A percentile compares a stretch with the other conserved stretches of the same genome.
These are phyloP conservation scores for Ganoderma sp. DNA, from an alignment of 1,284 basidiomycete species.

Conservation along the genomic window DNA sequence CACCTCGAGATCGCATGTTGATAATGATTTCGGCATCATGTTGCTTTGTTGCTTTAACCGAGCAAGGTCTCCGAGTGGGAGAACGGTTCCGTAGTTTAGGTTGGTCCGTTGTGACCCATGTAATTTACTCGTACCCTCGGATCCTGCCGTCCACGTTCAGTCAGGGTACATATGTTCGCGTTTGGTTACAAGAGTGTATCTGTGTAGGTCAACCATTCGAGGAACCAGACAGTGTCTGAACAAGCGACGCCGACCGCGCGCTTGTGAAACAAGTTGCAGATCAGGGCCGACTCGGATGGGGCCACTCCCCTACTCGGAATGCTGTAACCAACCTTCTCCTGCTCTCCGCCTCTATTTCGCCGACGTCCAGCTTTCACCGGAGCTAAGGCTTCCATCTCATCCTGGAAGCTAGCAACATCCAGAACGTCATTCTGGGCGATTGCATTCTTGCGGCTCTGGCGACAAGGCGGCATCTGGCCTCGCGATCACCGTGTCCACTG, in stretches of 20 bases:
- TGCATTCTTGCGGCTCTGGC: constrained; percentile 25
- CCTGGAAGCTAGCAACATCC: neutral
- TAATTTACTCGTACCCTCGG: neutral
- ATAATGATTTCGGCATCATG: neutral
- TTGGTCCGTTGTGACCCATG: neutral
- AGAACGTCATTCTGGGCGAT: constrained; percentile 6
- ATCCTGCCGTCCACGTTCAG: neutral
- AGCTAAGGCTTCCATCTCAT: neutral
- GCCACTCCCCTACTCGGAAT: neutral
- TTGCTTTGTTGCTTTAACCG: neutral
- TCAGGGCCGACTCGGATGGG: neutral
- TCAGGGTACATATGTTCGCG: neutral
- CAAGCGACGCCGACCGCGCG: constrained; percentile 11
- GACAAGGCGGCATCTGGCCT: constrained; percentile 24
- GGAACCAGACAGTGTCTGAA: neutral
- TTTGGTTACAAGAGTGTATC: neutral
- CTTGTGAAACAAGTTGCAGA: neutral
- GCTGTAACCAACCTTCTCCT: neutral
- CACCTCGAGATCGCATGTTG: neutral
- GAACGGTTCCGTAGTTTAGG: neutral
- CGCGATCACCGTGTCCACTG: constrained; percentile 26
- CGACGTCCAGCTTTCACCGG: constrained; percentile 7
- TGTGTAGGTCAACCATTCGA: too few species aligned
- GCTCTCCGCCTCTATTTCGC: neutral
- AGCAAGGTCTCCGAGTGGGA: neutral